Evolutionary conservation across 2,329 filamentous ascomycete species (phyloP).

Genomic region (Pochonia chlamydosporia): DNA sequence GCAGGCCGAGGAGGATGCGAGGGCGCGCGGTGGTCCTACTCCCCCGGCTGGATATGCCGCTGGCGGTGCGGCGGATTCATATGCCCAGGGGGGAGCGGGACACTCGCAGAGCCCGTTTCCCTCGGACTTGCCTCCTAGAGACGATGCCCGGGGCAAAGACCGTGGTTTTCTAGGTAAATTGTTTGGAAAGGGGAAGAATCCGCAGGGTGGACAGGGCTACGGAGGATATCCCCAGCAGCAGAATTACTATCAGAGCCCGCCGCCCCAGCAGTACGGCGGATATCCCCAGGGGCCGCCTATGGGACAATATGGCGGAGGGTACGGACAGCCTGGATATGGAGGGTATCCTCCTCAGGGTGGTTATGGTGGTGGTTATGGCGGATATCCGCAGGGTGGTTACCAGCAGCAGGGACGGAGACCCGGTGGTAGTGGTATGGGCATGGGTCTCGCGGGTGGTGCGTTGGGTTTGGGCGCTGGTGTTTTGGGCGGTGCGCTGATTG

Average conservation of each 20-base stretch:
- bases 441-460: slow-evolving; percentile 70
- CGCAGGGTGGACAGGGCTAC: slow-evolving; percentile 23
- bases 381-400: slow-evolving; percentile 22
- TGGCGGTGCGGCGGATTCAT: slow-evolving; percentile 19
- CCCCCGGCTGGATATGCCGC: slow-evolving; percentile 27
- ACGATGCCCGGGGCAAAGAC: slow-evolving; percentile 27
- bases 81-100: slow-evolving; percentile 14
- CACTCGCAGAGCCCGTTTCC: slow-evolving; percentile 23
- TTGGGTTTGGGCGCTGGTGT: slow-evolving; percentile 77
- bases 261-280: slow-evolving; percentile 10
- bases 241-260: slow-evolving; percentile 21
- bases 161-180: slow-evolving; percentile 48
- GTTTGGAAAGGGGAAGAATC: slow-evolving; percentile 36
- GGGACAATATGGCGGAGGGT: slow-evolving; percentile 7
- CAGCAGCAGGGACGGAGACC: slow-evolving; percentile 32
- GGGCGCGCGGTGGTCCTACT: slow-evolving; percentile 32
- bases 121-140: slow-evolving; percentile 37
- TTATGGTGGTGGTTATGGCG: slow-evolving; percentile 18
- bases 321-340: slow-evolving; percentile 13
- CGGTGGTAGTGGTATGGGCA: slow-evolving; percentile 26
- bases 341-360: slow-evolving; percentile 26
- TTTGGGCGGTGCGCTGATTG: slow-evolving; percentile 69
- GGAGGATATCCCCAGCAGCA: slow-evolving; percentile 12
- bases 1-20: slow-evolving; percentile 77
- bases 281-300: slow-evolving; percentile 5